Evolutionary conservation across 2,329 filamentous ascomycete genomes (phyloP).

Genomic region (Ascochyta koolunga): DNA sequence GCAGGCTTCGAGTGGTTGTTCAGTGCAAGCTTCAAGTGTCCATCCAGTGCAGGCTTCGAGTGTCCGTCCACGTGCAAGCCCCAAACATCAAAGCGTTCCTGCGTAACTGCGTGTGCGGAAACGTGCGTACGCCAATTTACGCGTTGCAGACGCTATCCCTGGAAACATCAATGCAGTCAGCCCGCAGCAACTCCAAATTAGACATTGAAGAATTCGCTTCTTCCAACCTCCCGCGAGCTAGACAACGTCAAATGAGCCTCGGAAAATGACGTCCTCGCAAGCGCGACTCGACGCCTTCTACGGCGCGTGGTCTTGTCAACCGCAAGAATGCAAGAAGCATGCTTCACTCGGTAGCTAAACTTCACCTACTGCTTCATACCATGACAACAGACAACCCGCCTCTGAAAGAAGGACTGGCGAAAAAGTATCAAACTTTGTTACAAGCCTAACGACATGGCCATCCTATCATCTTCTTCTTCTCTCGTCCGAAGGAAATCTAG

Average conservation of each 20-base stretch:
- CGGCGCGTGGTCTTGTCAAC: conserved; percentile 1
- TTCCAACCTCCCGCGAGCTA: neutral
- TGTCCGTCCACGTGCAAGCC: neutral
- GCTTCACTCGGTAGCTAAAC: no score
- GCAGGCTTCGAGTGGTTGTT: no score
- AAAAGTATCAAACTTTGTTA: neutral
- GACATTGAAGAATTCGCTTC: neutral
- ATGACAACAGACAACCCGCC: no score
- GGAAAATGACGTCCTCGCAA: neutral
- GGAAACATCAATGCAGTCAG: neutral
- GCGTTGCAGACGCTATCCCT: neutral
- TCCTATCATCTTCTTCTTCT: neutral
- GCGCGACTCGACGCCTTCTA: neutral
- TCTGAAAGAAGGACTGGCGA: no score
- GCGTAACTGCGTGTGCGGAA: conserved; percentile 9
- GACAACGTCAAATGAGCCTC: neutral
- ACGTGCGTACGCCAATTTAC: neutral
- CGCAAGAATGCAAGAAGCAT: neutral
- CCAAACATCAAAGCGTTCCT: conserved; percentile 2
- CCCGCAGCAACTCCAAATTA: neutral
- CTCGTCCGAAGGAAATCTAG: neutral
- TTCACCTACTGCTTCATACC: no score
- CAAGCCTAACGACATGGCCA: no score
- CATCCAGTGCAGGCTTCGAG: conserved; percentile 24
- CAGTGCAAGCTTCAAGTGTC: no score